These are phyloP conservation scores for Ceriops decandra DNA, from an alignment of 345 rosid species.

Conservation along the genomic window DNA sequence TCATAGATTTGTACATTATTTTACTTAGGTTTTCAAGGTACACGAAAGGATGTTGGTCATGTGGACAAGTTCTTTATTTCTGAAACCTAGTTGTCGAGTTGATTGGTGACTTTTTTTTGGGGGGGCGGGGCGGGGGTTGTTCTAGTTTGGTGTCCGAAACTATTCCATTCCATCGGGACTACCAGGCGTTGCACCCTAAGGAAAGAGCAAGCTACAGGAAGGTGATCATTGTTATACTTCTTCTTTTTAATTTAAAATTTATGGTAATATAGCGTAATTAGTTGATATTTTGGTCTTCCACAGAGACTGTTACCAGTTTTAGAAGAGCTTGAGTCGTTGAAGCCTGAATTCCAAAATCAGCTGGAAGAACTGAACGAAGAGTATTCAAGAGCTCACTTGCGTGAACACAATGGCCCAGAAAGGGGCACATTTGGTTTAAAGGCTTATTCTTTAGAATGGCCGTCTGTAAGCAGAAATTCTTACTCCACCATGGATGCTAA, in stretches of 20 bases:
- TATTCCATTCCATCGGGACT: conserved; percentile 87
- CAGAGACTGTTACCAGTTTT: conserved; percentile 68
- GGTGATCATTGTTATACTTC: conserved; percentile 40
- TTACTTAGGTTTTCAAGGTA: conserved; percentile 89
- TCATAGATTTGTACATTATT: conserved; percentile 84
- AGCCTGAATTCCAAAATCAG: conserved; percentile 60
- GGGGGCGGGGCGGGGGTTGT: too few relatives aligned
- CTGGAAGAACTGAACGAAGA: conserved; percentile 51
- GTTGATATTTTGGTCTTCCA: conserved; percentile 7
- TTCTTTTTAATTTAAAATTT: not conserved
- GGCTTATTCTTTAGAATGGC: conserved; percentile 43
- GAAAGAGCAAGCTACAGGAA: conserved; percentile 59
- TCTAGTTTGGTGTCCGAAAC: conserved; percentile 89
- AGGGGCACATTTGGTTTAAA: conserved; percentile 30
- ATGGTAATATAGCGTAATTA: not conserved
- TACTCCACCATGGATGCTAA: conserved; percentile 35
- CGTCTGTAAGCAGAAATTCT: conserved; percentile 30
- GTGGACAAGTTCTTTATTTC: not conserved
- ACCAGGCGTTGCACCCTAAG: conserved; percentile 48
- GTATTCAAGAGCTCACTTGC: conserved; percentile 24
- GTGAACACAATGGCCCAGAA: conserved; percentile 35
- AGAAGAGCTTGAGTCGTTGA: conserved; percentile 75
- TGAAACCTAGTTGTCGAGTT: conserved; percentile 2
- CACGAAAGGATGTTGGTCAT: conserved; percentile 3
- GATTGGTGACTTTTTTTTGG: conserved; percentile 2